phyloP scores from a whole-genome alignment of 768 basidiomycete species.

The Pleurotus platypus region DNA sequence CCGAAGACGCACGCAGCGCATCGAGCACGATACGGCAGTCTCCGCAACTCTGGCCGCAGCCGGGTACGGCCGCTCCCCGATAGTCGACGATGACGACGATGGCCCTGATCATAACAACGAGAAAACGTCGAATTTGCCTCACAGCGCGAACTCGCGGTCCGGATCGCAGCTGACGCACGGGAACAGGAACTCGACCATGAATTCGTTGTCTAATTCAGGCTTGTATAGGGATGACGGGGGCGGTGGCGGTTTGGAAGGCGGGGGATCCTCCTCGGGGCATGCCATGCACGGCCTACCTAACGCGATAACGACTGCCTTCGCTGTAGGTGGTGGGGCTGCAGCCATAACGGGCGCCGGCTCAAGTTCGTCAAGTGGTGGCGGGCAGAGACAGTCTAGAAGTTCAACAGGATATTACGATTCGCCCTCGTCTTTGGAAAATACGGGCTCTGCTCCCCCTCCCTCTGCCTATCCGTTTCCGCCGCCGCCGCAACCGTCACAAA shows the following conservation, averaged over 20 bases:
- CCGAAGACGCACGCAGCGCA: slow-evolving; percentile 51
- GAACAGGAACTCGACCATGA: slow-evolving; percentile 12
- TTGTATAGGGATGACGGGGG: too few relatives aligned
- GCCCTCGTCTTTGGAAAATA: slow-evolving; percentile 16
- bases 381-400: slow-evolving; percentile 15
- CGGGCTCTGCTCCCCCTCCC: slow-evolving; percentile 6
- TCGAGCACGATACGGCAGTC: slow-evolving; percentile 71
- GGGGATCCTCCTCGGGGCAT: slow-evolving; percentile 36
- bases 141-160: slow-evolving; percentile 17
- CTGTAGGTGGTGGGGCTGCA: too few relatives aligned
- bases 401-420: slow-evolving; percentile 34
- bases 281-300: slow-evolving; percentile 8
- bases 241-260: too few relatives aligned
- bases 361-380: too few relatives aligned
- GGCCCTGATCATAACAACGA: slow-evolving; percentile 2
- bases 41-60: slow-evolving; percentile 71
- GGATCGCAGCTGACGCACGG: slow-evolving; percentile 11
- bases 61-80: slow-evolving; percentile 61
- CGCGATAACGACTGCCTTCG: too few relatives aligned
- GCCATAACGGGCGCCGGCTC: too few relatives aligned
- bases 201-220: background rate
- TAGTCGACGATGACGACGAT: slow-evolving; percentile 65
- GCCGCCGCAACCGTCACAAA: too few relatives aligned
- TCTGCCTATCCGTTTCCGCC: background rate
- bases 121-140: background rate